Evolutionary conservation across 2,329 filamentous ascomycete genomes (phyloP).

Genomic region (Fusarium sp.): DNA sequence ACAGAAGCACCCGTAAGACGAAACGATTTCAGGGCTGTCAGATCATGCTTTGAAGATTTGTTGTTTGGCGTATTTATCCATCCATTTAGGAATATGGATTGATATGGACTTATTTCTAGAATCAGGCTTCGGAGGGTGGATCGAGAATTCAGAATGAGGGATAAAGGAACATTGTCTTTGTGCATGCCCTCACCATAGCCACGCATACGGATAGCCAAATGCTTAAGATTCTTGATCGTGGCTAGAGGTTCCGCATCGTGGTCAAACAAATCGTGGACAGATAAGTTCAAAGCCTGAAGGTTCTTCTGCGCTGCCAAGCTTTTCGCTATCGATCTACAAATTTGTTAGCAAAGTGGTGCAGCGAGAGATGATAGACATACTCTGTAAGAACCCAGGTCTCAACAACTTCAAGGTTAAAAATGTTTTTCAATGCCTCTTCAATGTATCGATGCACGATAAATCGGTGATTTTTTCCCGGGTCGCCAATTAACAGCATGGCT

Average conservation of each 20-base stretch:
- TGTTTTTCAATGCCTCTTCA: slow-evolving; percentile 34
- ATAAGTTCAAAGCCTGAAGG: slow-evolving; percentile 31
- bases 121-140: slow-evolving; percentile 28
- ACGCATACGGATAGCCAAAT: slow-evolving; percentile 14
- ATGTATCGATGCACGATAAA: slow-evolving; percentile 33
- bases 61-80: not conserved
- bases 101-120: not conserved
- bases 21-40: slow-evolving; percentile 26
- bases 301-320: slow-evolving; percentile 20
- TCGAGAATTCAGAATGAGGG: slow-evolving; percentile 30
- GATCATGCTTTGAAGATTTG: not conserved
- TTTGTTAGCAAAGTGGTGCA: not conserved
- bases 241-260: not conserved
- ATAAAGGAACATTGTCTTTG: not conserved
- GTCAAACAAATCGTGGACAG: not conserved
- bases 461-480: slow-evolving; percentile 26
- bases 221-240: slow-evolving; percentile 30
- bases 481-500: slow-evolving; percentile 9
- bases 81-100: not conserved
- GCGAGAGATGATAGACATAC: slow-evolving; percentile 1
- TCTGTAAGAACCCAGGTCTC: slow-evolving; percentile 17
- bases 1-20: not conserved
- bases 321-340: slow-evolving; percentile 21
- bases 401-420: slow-evolving; percentile 35
- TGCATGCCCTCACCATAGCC: not conserved